These are phyloP conservation scores for Talaromyces stipitatus DNA, from an alignment of 495 filamentous ascomycete genomes.

Conservation along the genomic window DNA sequence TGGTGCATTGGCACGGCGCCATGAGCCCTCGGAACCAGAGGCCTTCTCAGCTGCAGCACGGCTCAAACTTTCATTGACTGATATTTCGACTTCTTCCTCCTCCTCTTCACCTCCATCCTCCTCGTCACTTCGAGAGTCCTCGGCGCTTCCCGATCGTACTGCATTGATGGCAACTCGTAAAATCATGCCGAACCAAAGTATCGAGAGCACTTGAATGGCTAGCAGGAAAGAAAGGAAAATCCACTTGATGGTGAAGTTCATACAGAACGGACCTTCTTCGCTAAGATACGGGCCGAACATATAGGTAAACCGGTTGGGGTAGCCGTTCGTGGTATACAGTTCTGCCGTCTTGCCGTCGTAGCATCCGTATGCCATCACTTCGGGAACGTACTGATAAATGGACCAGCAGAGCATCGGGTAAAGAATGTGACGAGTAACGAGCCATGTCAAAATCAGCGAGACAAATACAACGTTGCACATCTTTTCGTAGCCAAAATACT, in stretches of 20 bases:
- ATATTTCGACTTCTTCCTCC: conserved; percentile 31
- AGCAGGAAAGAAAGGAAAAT: conserved; percentile 69
- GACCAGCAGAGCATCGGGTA: conserved; percentile 75
- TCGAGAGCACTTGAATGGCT: conserved; percentile 67
- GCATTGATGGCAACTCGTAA: conserved; percentile 69
- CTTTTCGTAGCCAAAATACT: conserved; percentile 69
- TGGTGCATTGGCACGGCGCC: conserved; percentile 36
- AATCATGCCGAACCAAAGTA: conserved; percentile 91
- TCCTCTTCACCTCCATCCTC: conserved; percentile 62
- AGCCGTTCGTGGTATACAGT: conserved; percentile 47
- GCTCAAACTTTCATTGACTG: conserved; percentile 11
- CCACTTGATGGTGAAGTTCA: conserved; percentile 61
- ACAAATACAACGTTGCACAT: conserved; percentile 81
- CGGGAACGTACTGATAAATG: conserved; percentile 62
- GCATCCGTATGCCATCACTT: conserved; percentile 58
- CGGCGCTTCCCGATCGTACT: conserved; percentile 66
- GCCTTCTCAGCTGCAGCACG: conserved; percentile 22
- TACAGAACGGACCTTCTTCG: conserved; percentile 67
- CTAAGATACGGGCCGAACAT: conserved; percentile 62
- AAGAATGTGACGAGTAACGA: conserved; percentile 72
- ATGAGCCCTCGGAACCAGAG: conserved; percentile 25
- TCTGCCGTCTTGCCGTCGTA: conserved; percentile 52
- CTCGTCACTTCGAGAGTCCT: conserved; percentile 82
- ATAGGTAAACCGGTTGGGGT: conserved; percentile 49
- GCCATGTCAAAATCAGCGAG: conserved; percentile 80